Evolutionary conservation across 2,329 filamentous ascomycete species (phyloP), one percentile per base, ranked within the genome.

Genomic region (Chrysoporthe puriensis): DNA sequence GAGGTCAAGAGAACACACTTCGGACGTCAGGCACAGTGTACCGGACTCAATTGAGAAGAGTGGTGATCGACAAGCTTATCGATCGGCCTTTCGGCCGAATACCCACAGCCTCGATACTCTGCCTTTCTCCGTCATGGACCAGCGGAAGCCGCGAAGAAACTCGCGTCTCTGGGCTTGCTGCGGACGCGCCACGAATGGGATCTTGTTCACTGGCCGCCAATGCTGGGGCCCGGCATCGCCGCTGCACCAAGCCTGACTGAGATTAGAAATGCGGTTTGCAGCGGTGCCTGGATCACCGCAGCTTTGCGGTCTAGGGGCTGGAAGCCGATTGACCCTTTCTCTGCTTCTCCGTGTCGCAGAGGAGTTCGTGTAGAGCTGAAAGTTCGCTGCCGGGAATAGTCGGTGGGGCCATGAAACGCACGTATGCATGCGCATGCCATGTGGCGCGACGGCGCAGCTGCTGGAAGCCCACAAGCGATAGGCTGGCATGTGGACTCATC

Each of bases 351-450:
- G 42, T 48, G 40, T 21, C 21, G 59, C 21, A 46, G 42, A 36
- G 59, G 21, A 18, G 4, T 6, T 9, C 21, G 42, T 36, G n/a
- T n/a, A 46, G 59, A 61, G 59, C 59, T 61, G 59, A 61, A 61
- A 61, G 43, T 60, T 60, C 57, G 57, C 57, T 32, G n/a, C 9
- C n/a, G n/a, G 42, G 59, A 61, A 61, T 34, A 26, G 43, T 48
- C 26, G 43, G 59, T 61, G 59, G 59, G n/a, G 43, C 21, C n/a
- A 34, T 46, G 43, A 61, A 34, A 61, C 42, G 59, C 42, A 61
- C 42, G 40, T 6, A 48, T 16, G 43, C 59, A 36, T 61, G 21
- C 59, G 43, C 42, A 61, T 48, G 59, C 59, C 59, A 48, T 61
- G 59, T 61, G 59, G 59, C 43, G 9, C 58, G 11, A 42, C 59